phyloP scores from a whole-genome alignment of 495 filamentous ascomycete species.

The Hypoxylon subgilvum region DNA sequence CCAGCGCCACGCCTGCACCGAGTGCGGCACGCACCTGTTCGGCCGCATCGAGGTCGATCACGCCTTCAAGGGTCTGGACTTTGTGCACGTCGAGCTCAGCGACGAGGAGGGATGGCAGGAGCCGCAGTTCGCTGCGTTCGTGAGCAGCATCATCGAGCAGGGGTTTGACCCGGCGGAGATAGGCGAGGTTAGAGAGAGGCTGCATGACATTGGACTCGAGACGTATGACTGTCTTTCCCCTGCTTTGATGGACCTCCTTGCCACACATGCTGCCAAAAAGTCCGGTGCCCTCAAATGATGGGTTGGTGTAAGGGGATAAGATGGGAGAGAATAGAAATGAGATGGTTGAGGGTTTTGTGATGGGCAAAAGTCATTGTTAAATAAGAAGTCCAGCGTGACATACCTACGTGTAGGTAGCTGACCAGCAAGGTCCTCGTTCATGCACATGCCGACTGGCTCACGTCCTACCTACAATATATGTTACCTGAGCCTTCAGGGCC shows the following conservation, averaged over 20 bases:
- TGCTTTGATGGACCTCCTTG: slow-evolving; percentile 63
- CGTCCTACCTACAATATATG: too few species aligned
- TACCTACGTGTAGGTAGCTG: too few species aligned
- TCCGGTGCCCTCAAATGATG: slow-evolving; percentile 29
- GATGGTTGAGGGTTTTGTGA: too few species aligned
- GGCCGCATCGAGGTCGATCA: slow-evolving; percentile 66
- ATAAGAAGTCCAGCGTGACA: too few species aligned
- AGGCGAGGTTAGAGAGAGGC: slow-evolving; percentile 55
- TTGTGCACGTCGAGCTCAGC: slow-evolving; percentile 65
- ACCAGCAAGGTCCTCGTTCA: too few species aligned
- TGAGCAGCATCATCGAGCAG: slow-evolving; percentile 66
- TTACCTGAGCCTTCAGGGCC: too few species aligned
- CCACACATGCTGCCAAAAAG: slow-evolving; percentile 60
- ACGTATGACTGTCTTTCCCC: slow-evolving; percentile 64
- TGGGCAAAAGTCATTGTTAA: too few species aligned
- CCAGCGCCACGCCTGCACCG: slow-evolving; percentile 62
- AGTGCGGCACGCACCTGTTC: slow-evolving; percentile 63
- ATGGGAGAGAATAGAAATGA: background rate
- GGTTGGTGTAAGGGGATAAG: background rate
- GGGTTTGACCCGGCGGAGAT: slow-evolving; percentile 61
- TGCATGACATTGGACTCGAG: slow-evolving; percentile 56
- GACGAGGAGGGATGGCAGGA: slow-evolving; percentile 65
- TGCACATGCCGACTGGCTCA: too few species aligned
- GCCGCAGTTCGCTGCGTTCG: slow-evolving; percentile 67
- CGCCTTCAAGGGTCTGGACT: slow-evolving; percentile 66